A percentile compares a stretch with the other conserved stretches of the same genome.
These are phyloP conservation scores for Fusarium coffeatum DNA, from an alignment of 2,329 filamentous ascomycete genomes.

Conservation along the genomic window DNA sequence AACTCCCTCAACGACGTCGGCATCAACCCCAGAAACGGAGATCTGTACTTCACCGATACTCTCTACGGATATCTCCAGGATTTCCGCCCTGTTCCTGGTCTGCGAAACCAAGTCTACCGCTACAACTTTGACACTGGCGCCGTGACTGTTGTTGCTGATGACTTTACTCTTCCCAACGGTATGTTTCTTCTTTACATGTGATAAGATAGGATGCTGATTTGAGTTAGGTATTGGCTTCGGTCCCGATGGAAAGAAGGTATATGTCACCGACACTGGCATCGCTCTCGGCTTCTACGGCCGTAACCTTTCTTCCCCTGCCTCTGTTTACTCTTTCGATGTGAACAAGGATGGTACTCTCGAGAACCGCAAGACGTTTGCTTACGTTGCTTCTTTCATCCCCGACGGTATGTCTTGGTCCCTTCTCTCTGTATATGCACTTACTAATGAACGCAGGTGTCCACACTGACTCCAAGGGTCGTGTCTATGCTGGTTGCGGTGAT, in stretches of 20 bases:
- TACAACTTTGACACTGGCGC: conserved; percentile 63
- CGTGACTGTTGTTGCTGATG: conserved; percentile 67
- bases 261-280: conserved; percentile 68
- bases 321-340: conserved; percentile 62
- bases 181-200: rapidly evolving
- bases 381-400: conserved; percentile 63
- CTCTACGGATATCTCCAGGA: conserved; percentile 70
- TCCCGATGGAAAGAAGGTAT: conserved; percentile 63
- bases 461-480: conserved; percentile 65
- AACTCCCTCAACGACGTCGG: conserved; percentile 70
- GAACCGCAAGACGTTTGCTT: conserved; percentile 68
- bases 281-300: conserved; percentile 55
- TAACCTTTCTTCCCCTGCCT: conserved; percentile 56
- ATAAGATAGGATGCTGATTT: rapidly evolving
- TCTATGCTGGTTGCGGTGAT: conserved; percentile 64
- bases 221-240: conserved; percentile 63
- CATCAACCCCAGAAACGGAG: conserved; percentile 63
- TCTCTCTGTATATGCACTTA: conserved; percentile 23
- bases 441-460: conserved; percentile 59
- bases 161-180: conserved; percentile 67
- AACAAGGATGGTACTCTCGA: conserved; percentile 58
- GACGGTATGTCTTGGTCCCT: conserved; percentile 59
- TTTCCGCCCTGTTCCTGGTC: conserved; percentile 64
- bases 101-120: conserved; percentile 70
- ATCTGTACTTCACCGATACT: conserved; percentile 72